These are phyloP conservation scores for Mortierella sp. DNA, from an alignment of 371 early-diverging fungal species.

Conservation along the genomic window DNA sequence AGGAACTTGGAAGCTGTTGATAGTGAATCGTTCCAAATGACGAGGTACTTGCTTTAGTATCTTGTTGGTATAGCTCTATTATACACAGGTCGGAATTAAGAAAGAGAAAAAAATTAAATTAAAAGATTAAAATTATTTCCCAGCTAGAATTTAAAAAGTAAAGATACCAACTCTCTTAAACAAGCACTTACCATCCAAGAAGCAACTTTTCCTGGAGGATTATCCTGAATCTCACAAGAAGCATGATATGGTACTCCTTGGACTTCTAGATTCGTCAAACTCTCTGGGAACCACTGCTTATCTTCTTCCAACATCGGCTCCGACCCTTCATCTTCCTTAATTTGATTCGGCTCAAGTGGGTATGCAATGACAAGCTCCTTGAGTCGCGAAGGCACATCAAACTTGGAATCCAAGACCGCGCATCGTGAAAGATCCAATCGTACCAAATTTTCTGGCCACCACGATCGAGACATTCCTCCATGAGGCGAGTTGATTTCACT, in stretches of 20 bases:
- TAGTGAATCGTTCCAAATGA: conserved; percentile 16
- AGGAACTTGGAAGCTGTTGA: conserved; percentile 27
- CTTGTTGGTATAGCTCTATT: conserved; percentile 23
- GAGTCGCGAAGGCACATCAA: conserved; percentile 28
- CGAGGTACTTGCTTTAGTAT: conserved; percentile 19
- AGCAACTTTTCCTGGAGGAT: conserved; percentile 7
- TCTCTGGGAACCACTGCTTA: conserved; percentile 32
- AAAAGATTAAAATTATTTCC: background rate
- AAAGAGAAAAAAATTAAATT: background rate
- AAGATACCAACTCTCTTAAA: too few relatives aligned
- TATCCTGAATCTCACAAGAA: conserved; percentile 27
- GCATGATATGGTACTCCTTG: conserved; percentile 36
- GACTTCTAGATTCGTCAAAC: conserved; percentile 21
- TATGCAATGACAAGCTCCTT: conserved; percentile 30
- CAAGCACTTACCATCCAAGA: conserved; percentile 31
- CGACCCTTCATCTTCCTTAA: background rate
- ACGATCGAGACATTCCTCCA: conserved; percentile 4
- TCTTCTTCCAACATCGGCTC: conserved; percentile 1
- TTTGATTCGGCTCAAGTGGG: conserved; percentile 27
- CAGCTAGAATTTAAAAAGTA: too few relatives aligned
- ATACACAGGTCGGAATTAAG: too few relatives aligned
- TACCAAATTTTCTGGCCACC: conserved; percentile 30
- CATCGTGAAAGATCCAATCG: conserved; percentile 30
- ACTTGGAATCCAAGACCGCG: conserved; percentile 5
- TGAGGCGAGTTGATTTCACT: conserved; percentile 12